Evolutionary conservation across 805 yeast genomes (phyloP), one percentile per base, ranked within the genome.

Genomic region (Cyberlindnera maritima): DNA sequence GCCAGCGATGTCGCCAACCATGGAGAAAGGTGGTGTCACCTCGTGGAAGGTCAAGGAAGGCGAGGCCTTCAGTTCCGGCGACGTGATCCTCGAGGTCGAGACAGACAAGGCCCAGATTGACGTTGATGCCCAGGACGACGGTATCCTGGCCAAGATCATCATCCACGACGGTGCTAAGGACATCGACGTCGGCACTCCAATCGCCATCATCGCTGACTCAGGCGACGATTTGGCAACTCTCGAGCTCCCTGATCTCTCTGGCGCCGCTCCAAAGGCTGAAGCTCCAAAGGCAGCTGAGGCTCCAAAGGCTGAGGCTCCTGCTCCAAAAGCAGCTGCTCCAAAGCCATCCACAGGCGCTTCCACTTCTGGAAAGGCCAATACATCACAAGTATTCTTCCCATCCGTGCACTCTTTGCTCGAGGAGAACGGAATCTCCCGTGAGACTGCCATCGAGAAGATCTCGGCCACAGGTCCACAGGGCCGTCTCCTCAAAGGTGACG

Each of bases 1-100:
- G 98, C 99, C 99, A 4, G 97, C 99, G 21, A 88, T 92, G 97
- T 91, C 97, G 5, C 99, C 99, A 36, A 92, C 99, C 7, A 92
- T 92, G 99, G 89, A 90, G 26, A 88, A 83, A 63, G 99, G 99
- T 35, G 97, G 96, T 6, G 78, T 92, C 54, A 88, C 89, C 12
- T 75, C 81, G 45, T 92, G 99, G 99, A 87, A 88, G 64, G 74
- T 83, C 60, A 83, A 90, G 65, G 84, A 77, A 41, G 88, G 88
- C 25, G 94, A 88, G 4, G 46, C 73, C 4, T 92, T 85, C 67
- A 61, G 71, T 28, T 77, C 95, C 8, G 99, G 99, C 19, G 98
- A 94, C 56, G 85, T 83, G 4, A 64, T 87, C 31, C 63, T 87
- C 35, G 94, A 86, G 59, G 86, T 87, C n/a, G 95, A 87, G 61